These are phyloP conservation scores for Plantago elongata DNA, from an alignment of 257 asterid species.

Conservation along the genomic window DNA sequence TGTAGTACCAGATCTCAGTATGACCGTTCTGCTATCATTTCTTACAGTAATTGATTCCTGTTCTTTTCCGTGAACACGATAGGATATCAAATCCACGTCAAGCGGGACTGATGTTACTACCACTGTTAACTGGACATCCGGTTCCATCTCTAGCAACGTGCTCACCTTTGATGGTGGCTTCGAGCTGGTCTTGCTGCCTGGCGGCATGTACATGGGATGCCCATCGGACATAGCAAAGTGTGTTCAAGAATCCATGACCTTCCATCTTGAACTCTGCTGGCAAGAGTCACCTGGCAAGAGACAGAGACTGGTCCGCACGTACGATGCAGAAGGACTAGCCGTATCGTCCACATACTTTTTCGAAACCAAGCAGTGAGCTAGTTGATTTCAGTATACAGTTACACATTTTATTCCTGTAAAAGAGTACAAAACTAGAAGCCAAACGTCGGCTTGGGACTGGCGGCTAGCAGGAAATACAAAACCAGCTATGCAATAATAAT, in stretches of 20 bases:
- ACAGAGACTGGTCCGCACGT: conserved; percentile 83
- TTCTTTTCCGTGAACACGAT: conserved; percentile 7
- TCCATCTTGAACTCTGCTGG: conserved; percentile 92
- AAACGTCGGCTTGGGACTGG: conserved; percentile 1
- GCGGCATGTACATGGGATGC: conserved; percentile 86
- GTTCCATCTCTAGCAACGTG: conserved; percentile 54
- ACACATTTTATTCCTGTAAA: background rate
- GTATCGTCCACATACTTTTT: conserved; percentile 79
- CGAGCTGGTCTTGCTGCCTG: conserved; percentile 68
- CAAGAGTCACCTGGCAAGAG: conserved; percentile 69
- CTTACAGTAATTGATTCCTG: background rate
- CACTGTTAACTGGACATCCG: conserved; percentile 66
- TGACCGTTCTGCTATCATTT: background rate
- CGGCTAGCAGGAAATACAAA: background rate
- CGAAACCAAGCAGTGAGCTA: conserved; percentile 57
- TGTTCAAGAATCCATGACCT: conserved; percentile 72
- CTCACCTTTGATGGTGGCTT: conserved; percentile 66
- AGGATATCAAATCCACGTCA: conserved; percentile 64
- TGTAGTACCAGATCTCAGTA: too few species aligned
- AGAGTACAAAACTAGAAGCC: too few species aligned
- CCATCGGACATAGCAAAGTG: conserved; percentile 73
- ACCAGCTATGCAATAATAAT: background rate
- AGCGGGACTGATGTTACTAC: conserved; percentile 50
- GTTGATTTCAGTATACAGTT: background rate
- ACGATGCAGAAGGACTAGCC: conserved; percentile 76